Evolutionary conservation across 352 stramenopile genomes (phyloP).

Genomic region (Pythium aquatile): DNA sequence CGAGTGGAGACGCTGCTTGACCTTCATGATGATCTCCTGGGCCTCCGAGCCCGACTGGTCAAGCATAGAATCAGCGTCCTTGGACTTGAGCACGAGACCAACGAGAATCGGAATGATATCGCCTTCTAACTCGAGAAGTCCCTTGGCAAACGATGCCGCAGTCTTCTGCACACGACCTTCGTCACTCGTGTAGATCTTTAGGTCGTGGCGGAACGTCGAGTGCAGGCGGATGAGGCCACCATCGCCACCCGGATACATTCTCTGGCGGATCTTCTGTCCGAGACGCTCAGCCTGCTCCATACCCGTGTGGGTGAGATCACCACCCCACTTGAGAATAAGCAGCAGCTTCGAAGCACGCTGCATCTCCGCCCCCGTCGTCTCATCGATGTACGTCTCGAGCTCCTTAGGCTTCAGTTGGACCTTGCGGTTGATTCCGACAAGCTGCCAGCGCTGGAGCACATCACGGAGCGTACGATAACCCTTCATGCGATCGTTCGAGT

Average conservation of each 20-base stretch:
- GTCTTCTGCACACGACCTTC: slow-evolving; percentile 99
- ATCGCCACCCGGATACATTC: slow-evolving; percentile 91
- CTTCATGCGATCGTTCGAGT: slow-evolving; percentile 74
- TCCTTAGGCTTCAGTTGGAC: slow-evolving; percentile 92
- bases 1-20: slow-evolving; percentile 86
- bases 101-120: slow-evolving; percentile 99
- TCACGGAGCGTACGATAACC: slow-evolving; percentile 90
- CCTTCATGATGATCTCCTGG: slow-evolving; percentile 88
- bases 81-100: slow-evolving; percentile 88
- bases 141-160: slow-evolving; percentile 98
- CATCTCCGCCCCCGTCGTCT: slow-evolving; percentile 30
- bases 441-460: slow-evolving; percentile 96
- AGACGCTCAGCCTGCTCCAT: slow-evolving; percentile 95
- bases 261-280: slow-evolving; percentile 87
- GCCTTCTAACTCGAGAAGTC: slow-evolving; percentile 98
- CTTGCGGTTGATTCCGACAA: slow-evolving; percentile 98
- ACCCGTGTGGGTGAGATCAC: slow-evolving; percentile 97
- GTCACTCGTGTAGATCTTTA: slow-evolving; percentile 99
- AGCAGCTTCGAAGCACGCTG: slow-evolving; percentile 87
- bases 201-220: slow-evolving; percentile 99
- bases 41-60: slow-evolving; percentile 97
- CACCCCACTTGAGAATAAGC: slow-evolving; percentile 99
- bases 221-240: slow-evolving; percentile 97
- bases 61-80: slow-evolving; percentile 95
- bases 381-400: slow-evolving; percentile 27